Base-by-base conservation (phyloP, 148 eudicot genomes). In the Camellia japonica region DNA sequence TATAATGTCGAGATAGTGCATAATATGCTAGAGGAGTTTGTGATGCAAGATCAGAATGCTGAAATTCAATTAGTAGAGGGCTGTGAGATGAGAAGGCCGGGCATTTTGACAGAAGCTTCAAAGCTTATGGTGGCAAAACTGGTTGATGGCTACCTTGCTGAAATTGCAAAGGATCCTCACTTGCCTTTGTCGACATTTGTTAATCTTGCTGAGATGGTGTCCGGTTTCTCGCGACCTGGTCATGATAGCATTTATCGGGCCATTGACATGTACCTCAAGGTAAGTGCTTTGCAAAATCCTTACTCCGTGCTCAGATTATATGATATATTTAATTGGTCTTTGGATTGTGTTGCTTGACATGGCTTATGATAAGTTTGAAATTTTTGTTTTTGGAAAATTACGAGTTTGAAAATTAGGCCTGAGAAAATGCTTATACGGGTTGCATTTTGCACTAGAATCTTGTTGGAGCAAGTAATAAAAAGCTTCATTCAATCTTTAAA, bases 211-310 rank as follows among this genome's bases (percentile, higher is more conserved):
- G 98, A 93, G 80, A 87, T 91, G 93, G 86, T 90, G 54, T 89
- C 95, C 51, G 51, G 87, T 75, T 86, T 86, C 69, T 78, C 91
- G 60, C 87, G 98, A 41, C 95, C 94, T 47, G 82, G 90, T 19
- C 98, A 95, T 75, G 98, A 95, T 82, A 94, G 87, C 16, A 82
- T 95, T 7, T 95, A 95, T 85, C 92, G 94, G 15, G 95, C 98
- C 78, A 91, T 95, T 71, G 98, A 95, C 77, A 91, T 78, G 86
- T 93, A 90, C 81, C 91, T 95, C 74, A 91, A 95, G 95, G 98
- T 93, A 88, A 85, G 62, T 18, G 16, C 65, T 78, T 47, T 52
- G 7, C 38, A 12, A 14, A 67, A 23, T 15, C 49, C 15, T 78
- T 55, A 7, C 16, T 68, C 6, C 43, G 5, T 9, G 41, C 23